Base-by-base conservation (phyloP, 257 asterid genomes). In the Capsicum chinense region DNA sequence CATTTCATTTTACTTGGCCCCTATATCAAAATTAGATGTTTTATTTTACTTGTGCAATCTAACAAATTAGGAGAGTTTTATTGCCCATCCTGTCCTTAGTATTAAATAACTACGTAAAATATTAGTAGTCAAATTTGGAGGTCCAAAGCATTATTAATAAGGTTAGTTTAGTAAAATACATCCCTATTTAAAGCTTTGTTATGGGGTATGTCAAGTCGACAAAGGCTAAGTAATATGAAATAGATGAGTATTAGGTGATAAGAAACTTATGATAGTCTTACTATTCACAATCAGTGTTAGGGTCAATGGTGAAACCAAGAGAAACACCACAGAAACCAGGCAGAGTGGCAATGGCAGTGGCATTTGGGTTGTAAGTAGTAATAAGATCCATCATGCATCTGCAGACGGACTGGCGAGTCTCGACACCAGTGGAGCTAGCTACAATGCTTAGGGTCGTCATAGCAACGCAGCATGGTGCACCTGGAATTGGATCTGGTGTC, bases 301-400 rank as follows among this genome's bases (percentile, higher is more conserved):
- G 97, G 76, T 92, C 97, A 48, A 93, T 92, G 83, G 92, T 84
- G 92, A 96, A 93, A 74, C 98, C 99, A 47, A 96, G 97, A 68
- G 92, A 92, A 81, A 94, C 95, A 5, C 98, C 98, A 70, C 99
- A 96, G 85, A 94, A 94, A 12, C 99, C 98, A 19, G 99, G 98
- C 83, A 94, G 80, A 52, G 95, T 92, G 84, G 99, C 98, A 79
- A 94, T 93, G 64, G 97, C 93, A 83, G 98, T 94, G 87, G 98
- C 93, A 84, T 96, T 92, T 6, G 94, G 87, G 89, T 66, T 90
- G 88, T 87, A 86, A 14, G 88, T 82, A 21, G 86, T 60, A 37
- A 93, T 85, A 83, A 92, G 73, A 14, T 88, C 92, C 98, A 94
- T 96, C 86, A 96, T 54, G 91, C 98, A 94, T 47, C 88, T 90